phyloP scores from a whole-genome alignment of 192 early-diverging fungal genomes.

The Umbelopsis sp. region DNA sequence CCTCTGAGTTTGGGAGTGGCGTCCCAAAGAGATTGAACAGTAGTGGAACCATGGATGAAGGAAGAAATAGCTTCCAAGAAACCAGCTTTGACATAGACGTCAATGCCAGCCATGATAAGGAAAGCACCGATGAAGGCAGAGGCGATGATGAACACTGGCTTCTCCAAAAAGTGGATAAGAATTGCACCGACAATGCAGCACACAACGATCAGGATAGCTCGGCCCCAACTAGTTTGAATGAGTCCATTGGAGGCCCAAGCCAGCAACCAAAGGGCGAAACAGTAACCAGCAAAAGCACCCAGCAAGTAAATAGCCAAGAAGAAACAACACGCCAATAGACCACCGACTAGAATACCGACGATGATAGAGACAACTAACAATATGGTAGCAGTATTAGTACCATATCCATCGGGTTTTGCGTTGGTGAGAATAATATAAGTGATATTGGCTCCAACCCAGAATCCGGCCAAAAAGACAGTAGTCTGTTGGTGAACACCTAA shows the following conservation, averaged over 20 bases:
- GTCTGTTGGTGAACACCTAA: slow-evolving; percentile 40
- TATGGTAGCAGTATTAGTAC: slow-evolving; percentile 45
- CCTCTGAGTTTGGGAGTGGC: slow-evolving; percentile 58
- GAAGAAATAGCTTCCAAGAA: slow-evolving; percentile 60
- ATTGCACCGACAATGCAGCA: slow-evolving; percentile 64
- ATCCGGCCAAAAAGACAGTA: slow-evolving; percentile 78
- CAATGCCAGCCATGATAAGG: slow-evolving; percentile 77
- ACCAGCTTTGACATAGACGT: slow-evolving; percentile 80
- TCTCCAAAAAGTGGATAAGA: slow-evolving; percentile 64
- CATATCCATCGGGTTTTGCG: slow-evolving; percentile 43
- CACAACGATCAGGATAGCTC: slow-evolving; percentile 70
- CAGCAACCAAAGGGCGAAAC: slow-evolving; percentile 72
- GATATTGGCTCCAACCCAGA: slow-evolving; percentile 62
- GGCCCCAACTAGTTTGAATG: slow-evolving; percentile 63
- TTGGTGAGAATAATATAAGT: slow-evolving; percentile 53
- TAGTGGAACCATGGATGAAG: slow-evolving; percentile 53
- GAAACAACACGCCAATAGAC: slow-evolving; percentile 65
- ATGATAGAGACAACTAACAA: slow-evolving; percentile 61
- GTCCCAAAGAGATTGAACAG: slow-evolving; percentile 19
- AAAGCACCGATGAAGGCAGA: slow-evolving; percentile 82
- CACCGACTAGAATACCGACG: slow-evolving; percentile 68
- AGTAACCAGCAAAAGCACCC: slow-evolving; percentile 79
- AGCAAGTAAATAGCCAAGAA: slow-evolving; percentile 73
- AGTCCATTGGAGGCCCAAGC: slow-evolving; percentile 61
- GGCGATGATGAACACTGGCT: slow-evolving; percentile 64